Percentiles rank a stretch among this genome's conserved stretches.
Evolutionary conservation across 75 land plant species (phyloP).

Genomic region (Larix kaempferi): DNA sequence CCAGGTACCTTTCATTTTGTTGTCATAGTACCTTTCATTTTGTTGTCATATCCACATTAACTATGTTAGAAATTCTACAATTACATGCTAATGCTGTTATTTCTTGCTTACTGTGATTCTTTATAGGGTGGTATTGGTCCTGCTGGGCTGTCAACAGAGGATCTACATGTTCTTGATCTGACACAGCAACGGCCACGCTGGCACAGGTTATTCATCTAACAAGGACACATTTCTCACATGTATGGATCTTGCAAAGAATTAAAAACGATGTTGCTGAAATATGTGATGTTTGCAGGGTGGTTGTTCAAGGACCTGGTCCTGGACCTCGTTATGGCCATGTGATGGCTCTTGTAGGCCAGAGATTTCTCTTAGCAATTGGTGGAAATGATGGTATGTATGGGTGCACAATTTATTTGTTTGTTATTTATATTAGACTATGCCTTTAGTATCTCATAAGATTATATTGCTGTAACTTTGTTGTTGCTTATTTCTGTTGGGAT

Average conservation of each 20-base stretch:
- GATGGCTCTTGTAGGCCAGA: slow-evolving; percentile 95
- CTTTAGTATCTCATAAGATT: background rate
- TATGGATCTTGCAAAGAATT: background rate
- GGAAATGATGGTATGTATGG: slow-evolving; percentile 94
- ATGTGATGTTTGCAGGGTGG: slow-evolving; percentile 57
- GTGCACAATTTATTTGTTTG: background rate
- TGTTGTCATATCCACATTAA: background rate
- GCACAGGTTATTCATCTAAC: slow-evolving; percentile 69
- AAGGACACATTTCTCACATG: background rate
- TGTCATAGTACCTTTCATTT: slow-evolving; percentile 24
- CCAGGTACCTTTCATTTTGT: slow-evolving; percentile 50
- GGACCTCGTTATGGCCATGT: slow-evolving; percentile 99
- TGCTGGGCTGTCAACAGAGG: slow-evolving; percentile 95
- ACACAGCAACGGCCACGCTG: slow-evolving; percentile 94
- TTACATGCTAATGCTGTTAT: background rate
- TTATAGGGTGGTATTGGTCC: slow-evolving; percentile 98
- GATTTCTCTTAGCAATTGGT: slow-evolving; percentile 90
- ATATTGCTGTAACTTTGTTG: background rate
- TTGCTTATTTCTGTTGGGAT: background rate
- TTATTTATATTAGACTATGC: background rate
- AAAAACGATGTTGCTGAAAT: background rate
- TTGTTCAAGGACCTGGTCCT: slow-evolving; percentile 97
- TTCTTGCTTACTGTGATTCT: slow-evolving; percentile 4
- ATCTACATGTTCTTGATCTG: slow-evolving; percentile 95
- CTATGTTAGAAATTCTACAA: background rate